phyloP scores from a whole-genome alignment of 2,329 filamentous ascomycete species.

The Ophiostoma sp. region DNA sequence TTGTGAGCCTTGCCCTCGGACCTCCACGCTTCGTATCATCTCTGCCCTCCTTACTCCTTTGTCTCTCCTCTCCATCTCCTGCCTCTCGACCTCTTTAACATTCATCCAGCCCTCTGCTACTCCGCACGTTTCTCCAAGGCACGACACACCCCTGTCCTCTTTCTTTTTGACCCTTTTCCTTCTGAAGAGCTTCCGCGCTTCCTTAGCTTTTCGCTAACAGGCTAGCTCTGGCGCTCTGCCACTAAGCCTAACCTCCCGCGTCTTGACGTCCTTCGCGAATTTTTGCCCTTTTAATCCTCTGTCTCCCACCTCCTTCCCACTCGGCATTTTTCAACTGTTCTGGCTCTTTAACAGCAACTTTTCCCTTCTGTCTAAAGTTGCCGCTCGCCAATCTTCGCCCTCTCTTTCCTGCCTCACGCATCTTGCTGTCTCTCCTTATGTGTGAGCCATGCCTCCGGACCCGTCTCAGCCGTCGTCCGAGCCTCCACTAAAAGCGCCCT shows the following conservation, averaged over 20 bases:
- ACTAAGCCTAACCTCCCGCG: neutral
- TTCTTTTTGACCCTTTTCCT: neutral
- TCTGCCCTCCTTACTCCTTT: neutral
- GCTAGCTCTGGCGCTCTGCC: neutral
- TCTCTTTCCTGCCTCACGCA: neutral
- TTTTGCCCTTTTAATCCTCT: conserved; percentile 11
- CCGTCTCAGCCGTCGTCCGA: neutral
- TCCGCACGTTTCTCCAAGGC: neutral
- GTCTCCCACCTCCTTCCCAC: neutral
- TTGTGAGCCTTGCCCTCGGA: neutral
- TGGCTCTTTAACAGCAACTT: neutral
- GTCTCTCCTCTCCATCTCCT: neutral
- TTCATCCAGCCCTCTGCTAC: neutral
- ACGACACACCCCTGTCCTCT: neutral
- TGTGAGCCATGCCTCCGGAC: conserved; percentile 7
- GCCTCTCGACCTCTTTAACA: neutral
- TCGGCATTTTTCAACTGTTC: conserved; percentile 18
- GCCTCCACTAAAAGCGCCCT: conserved; percentile 12
- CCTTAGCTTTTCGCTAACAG: neutral
- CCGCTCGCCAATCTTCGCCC: neutral
- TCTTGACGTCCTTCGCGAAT: conserved; percentile 14
- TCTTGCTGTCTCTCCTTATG: neutral
- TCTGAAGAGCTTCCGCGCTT: neutral
- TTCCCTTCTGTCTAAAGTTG: neutral
- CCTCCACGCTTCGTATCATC: neutral